A percentile compares a stretch with the other conserved stretches of the same genome.
These are phyloP conservation scores for Ascoidea tarda DNA, from an alignment of 805 yeast genomes.

Conservation along the genomic window DNA sequence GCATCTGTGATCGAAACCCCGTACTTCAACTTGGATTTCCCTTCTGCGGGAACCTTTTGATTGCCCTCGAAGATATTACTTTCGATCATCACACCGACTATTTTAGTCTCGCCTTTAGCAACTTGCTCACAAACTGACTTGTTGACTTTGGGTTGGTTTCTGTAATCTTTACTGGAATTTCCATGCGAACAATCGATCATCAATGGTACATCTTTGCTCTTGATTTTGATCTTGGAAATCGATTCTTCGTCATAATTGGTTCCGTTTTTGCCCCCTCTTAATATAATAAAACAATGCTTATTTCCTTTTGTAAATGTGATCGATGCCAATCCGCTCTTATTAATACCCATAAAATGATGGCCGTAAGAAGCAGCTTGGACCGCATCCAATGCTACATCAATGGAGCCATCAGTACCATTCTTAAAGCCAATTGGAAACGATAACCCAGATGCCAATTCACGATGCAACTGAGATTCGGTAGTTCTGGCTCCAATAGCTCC, in stretches of 20 bases:
- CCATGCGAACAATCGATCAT: constrained; percentile 99
- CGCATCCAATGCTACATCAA: constrained; percentile 90
- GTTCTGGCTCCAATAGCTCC: constrained; percentile 99
- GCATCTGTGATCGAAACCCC: constrained; percentile 98
- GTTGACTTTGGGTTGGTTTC: constrained; percentile 87
- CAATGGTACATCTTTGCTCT: constrained; percentile 26
- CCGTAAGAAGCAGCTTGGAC: constrained; percentile 81
- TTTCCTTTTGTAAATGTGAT: constrained; percentile 94
- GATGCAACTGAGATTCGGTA: constrained; percentile 94
- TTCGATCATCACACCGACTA: constrained; percentile 96
- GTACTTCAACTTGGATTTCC: constrained; percentile 64
- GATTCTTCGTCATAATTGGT: constrained; percentile 81
- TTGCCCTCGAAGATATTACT: constrained; percentile 85
- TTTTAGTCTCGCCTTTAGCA: constrained; percentile 52
- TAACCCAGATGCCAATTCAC: constrained; percentile 94
- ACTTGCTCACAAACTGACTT: constrained; percentile 67
- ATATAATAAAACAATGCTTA: constrained; percentile 82
- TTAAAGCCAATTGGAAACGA: constrained; percentile 99
- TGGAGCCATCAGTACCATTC: constrained; percentile 94
- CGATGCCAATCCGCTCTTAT: constrained; percentile 94
- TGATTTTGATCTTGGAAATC: constrained; percentile 61
- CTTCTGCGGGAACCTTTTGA: constrained; percentile 77
- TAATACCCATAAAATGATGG: constrained; percentile 95
- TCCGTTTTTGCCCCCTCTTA: constrained; percentile 92
- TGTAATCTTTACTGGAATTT: constrained; percentile 80